Conservation (phyloP, 495 filamentous ascomycete genomes). For the Emericellopsis terricola region DNA sequence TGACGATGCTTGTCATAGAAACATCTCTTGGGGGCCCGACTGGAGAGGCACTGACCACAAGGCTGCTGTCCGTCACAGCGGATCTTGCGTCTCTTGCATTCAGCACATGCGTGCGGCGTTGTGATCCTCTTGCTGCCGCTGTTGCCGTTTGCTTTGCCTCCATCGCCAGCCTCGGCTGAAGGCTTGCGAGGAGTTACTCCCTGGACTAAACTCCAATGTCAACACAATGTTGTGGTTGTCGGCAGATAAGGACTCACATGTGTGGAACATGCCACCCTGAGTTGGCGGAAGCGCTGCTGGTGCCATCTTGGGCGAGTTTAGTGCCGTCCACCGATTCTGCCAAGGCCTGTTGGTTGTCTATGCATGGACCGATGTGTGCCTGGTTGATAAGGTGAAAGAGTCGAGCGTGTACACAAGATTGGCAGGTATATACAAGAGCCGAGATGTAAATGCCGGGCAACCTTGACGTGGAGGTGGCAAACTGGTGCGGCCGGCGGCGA, state of each 20-base stretch:
- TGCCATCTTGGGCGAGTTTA: conserved; percentile 17
- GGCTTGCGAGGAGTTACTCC: conserved; percentile 17
- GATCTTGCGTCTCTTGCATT: conserved; percentile 41
- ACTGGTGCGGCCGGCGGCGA: too few species aligned
- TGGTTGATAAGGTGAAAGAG: too few species aligned
- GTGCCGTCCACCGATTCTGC: too few species aligned
- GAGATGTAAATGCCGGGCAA: too few species aligned
- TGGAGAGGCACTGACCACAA: conserved; percentile 38
- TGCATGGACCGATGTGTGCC: too few species aligned
- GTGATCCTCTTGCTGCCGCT: conserved; percentile 27
- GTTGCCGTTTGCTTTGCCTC: conserved; percentile 12
- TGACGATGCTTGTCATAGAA: conserved; percentile 43
- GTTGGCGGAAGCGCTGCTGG: conserved; percentile 27
- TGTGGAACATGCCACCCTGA: conserved; percentile 27
- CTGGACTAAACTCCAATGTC: conserved; percentile 7
- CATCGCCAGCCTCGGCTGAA: conserved; percentile 14
- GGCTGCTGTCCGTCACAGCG: conserved; percentile 40
- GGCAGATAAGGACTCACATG: conserved; percentile 17
- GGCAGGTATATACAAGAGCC: too few species aligned
- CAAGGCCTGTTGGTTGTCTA: too few species aligned
- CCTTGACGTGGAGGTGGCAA: too few species aligned
- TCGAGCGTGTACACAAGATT: too few species aligned
- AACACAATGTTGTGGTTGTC: too few species aligned
- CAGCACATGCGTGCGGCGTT: conserved; percentile 38
- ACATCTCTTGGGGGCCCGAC: conserved; percentile 35